phyloP scores from a whole-genome alignment of 148 eudicot species.

The Mesembryanthemum crystallinum region DNA sequence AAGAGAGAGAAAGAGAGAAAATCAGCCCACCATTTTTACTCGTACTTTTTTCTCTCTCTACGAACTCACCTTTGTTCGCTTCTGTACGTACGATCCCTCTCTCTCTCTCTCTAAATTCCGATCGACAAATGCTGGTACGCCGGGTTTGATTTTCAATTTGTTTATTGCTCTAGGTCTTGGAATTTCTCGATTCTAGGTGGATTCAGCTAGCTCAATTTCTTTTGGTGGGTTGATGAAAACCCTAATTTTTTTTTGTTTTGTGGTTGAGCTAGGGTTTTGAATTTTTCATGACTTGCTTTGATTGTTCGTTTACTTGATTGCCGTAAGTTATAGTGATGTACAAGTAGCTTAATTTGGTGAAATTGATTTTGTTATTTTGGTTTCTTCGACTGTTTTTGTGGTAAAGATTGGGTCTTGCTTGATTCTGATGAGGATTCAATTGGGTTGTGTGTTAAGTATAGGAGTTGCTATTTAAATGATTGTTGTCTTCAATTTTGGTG shows the following conservation, averaged over 20 bases:
- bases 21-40: conserved; percentile 29
- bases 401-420: not conserved
- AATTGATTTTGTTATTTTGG: no score
- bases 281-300: conserved; percentile 5
- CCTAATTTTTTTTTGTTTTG: conserved; percentile 34
- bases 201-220: conserved; percentile 24
- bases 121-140: conserved; percentile 53
- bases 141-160: conserved; percentile 7
- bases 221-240: conserved; percentile 28
- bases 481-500: not conserved
- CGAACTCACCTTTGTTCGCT: conserved; percentile 16
- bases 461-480: conserved; percentile 3
- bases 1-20: conserved; percentile 13
- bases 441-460: not conserved
- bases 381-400: conserved; percentile 12
- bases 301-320: conserved; percentile 23
- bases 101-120: conserved; percentile 30
- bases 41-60: conserved; percentile 18
- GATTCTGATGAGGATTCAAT: conserved; percentile 18
- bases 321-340: not conserved
- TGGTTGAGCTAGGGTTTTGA: conserved; percentile 47
- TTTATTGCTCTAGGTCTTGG: conserved; percentile 4
- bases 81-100: conserved; percentile 34
- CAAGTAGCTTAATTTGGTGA: conserved; percentile 29
- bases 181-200: conserved; percentile 14